These are phyloP conservation scores for Plicaturopsis crispa DNA, from an alignment of 768 basidiomycete species.

Conservation along the genomic window DNA sequence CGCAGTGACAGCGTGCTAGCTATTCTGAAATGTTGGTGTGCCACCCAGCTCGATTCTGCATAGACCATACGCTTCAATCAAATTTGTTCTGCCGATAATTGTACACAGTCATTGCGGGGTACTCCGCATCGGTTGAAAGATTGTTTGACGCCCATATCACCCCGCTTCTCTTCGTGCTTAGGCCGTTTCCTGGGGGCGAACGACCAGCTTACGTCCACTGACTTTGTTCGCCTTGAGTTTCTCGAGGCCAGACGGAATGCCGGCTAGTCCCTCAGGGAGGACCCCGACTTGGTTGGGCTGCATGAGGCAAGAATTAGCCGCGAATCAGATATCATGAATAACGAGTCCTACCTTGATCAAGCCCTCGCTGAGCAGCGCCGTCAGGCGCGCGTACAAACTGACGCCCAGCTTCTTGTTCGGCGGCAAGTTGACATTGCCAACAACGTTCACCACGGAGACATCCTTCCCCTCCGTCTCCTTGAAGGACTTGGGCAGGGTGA, in stretches of 20 bases:
- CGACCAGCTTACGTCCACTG: slow-evolving; percentile 37
- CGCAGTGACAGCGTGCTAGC: no score
- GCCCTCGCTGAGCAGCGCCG: slow-evolving; percentile 23
- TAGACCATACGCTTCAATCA: no score
- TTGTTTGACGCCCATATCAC: no score
- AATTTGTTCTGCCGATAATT: no score
- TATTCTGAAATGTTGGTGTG: no score
- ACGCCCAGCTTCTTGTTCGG: slow-evolving; percentile 10
- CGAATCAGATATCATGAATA: no score
- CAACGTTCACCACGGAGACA: slow-evolving; percentile 20
- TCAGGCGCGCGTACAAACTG: slow-evolving; percentile 16
- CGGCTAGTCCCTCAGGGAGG: slow-evolving; percentile 34
- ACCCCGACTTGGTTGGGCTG: slow-evolving; percentile 38
- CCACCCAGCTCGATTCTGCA: no score
- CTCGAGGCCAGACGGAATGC: slow-evolving; percentile 32
- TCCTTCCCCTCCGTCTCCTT: slow-evolving; percentile 20
- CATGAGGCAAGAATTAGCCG: no score
- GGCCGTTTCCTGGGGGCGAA: slow-evolving; percentile 31
- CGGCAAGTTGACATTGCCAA: no score
- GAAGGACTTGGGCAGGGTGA: slow-evolving; percentile 12
- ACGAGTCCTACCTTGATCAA: slow-evolving; percentile 30
- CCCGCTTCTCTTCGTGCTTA: no score
- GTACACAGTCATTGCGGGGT: no score
- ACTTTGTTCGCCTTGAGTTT: slow-evolving; percentile 30
- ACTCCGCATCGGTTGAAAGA: no score